Base-by-base conservation (phyloP, 441 rosid genomes). In the Gossypium gossypioides region DNA sequence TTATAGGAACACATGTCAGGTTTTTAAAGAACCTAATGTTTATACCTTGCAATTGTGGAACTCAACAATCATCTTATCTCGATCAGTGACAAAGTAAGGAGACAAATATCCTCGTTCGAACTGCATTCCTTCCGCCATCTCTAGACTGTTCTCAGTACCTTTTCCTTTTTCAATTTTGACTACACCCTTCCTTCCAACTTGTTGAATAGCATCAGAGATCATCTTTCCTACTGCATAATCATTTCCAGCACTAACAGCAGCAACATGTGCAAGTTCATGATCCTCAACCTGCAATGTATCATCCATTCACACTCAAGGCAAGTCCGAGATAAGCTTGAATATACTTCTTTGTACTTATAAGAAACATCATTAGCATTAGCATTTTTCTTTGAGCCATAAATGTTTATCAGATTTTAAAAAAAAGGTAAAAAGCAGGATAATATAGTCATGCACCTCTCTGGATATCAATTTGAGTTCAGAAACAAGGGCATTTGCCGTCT, bases 91-190 rank as follows among this genome's bases (percentile, higher is more conserved):
- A n/a, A 91, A 91, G 81, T 91, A 86, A 50, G 92, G 88, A 8
- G 98, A 89, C 81, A 94, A 65, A 81, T 86, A 94, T 52, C 97
- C 97, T 8, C 96, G 91, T 69, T 84, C 87, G 62, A 94, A 90
- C 78, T 89, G 92, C 98, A 94, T 94, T 74, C 97, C 98, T 83
- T 90, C 87, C 16, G 90, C 92, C 34, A 94, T 74, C 69, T 89
- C 73, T 61, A 90, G 84, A 82, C 64, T 78, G 82, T 83, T 91
- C 71, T 86, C 90, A 0, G 81, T 62, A 71, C 69, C 72, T 68
- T 75, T 86, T 59, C 96, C 97, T 51, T 83, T 84, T 82, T 88
- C 96, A 74, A 89, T 87, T 55, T 89, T 91, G 63, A 94, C 87
- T 0, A 89, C 86, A 37, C 96, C 96, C 68, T 16, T 71, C 83